Base-by-base conservation (phyloP, 2,329 filamentous ascomycete genomes). In the Onygena corvina region DNA sequence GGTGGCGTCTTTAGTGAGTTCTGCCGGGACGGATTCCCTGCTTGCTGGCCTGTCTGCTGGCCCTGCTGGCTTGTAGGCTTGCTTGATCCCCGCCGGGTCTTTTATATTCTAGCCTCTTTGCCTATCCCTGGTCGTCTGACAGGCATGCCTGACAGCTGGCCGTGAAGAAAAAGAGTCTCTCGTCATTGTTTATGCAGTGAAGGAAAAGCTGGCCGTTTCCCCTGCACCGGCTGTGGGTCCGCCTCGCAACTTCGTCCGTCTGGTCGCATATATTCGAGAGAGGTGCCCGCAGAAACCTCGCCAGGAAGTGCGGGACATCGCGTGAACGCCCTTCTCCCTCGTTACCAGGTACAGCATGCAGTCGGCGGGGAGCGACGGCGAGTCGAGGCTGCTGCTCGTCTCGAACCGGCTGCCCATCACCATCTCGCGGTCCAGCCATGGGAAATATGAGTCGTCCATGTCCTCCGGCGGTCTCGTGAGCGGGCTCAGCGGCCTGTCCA, bases 391-490 rank as follows among this genome's bases (percentile, higher is more conserved):
- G 48, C 77, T 95, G 47, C 81, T 96, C 44, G 82, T 95, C 59
- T 95, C 90, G 30, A 98, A 98, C 66, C 86, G 92, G 49, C 76
- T 96, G 35, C 90, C 92, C 51, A 93, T 96, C 66, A 96, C 90
- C 56, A 94, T 96, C 71, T 95, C 95, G 72, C 83, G 86, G 57
- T 83, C 83, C 48, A 86, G 92, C 47, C 86, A 94, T 73, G 89
- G 87, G 60, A 83, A 84, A 65, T 98, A 94, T 72, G 79, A 82
- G 61, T 94, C 94, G 68, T 87, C 84, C 64, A 94, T 95, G 86
- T 96, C 90, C 42, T 96, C 92, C 1, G 92, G 92, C 51, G 92
- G 92, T 34, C 78, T 98, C 34, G 92, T 96, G 60, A 94, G 87
- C 46, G 92, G 92, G 16, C 75, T 98, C 53, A 94, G 86, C 57